A percentile compares a stretch with the other conserved stretches of the same genome.
Conservation (phyloP, 2,329 filamentous ascomycete genomes). For the Aspergillus pseudoviridinutans region DNA sequence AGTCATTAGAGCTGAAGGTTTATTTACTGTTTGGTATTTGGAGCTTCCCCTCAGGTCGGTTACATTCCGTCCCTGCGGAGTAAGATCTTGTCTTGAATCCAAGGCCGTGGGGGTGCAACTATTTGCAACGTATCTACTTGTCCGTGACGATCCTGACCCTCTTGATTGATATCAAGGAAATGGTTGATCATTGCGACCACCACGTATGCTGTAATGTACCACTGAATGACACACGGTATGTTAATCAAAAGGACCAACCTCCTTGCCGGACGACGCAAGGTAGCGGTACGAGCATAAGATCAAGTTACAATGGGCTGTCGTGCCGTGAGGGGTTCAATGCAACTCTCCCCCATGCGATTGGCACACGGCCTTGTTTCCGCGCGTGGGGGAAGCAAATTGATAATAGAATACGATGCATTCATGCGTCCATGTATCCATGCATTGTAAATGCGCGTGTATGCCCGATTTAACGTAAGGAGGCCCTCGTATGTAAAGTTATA, state of each 20-base stretch:
- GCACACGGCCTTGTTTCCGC: neutral
- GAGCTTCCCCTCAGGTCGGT: neutral
- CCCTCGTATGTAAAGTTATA: neutral
- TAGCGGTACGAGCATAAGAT: neutral
- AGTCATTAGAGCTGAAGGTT: neutral
- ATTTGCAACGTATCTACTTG: too few relatives aligned
- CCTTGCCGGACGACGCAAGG: neutral
- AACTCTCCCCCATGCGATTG: neutral
- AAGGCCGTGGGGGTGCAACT: neutral
- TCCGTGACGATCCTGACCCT: too few relatives aligned
- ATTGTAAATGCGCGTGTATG: neutral
- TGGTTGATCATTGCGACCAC: too few relatives aligned
- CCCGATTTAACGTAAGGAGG: neutral
- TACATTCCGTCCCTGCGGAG: neutral
- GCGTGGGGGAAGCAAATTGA: neutral
- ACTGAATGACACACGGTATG: neutral
- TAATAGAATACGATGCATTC: neutral
- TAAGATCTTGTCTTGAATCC: neutral
- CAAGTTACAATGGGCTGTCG: neutral
- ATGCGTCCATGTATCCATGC: too few relatives aligned
- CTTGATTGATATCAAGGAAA: too few relatives aligned
- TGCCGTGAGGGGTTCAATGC: neutral
- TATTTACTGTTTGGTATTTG: neutral
- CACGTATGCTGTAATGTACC: too few relatives aligned
- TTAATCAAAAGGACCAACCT: neutral